A percentile compares a stretch with the other conserved stretches of the same genome.
Conservation (phyloP, 768 basidiomycete genomes). For the Suillus ampliporus region DNA sequence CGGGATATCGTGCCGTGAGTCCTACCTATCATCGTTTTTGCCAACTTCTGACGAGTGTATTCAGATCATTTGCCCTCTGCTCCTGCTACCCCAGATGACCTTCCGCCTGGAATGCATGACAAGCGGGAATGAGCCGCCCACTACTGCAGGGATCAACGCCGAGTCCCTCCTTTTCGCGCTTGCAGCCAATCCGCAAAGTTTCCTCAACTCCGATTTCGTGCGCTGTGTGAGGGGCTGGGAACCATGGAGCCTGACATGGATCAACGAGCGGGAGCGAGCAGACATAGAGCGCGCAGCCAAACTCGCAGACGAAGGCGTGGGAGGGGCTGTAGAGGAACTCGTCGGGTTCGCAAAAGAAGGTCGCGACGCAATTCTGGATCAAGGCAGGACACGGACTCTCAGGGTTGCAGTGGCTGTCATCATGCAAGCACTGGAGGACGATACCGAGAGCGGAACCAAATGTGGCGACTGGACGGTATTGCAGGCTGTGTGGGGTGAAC, state of each 20-base stretch:
- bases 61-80: constrained; percentile 77
- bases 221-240: constrained; percentile 64
- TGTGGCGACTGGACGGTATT: constrained; percentile 59
- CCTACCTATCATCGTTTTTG: not conserved
- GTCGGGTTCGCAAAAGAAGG: constrained; percentile 28
- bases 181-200: constrained; percentile 60
- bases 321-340: constrained; percentile 68
- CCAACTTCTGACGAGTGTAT: constrained; percentile 13
- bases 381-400: constrained; percentile 57
- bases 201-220: constrained; percentile 63
- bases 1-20: constrained; percentile 75
- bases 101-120: constrained; percentile 76
- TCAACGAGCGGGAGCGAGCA: constrained; percentile 63
- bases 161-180: constrained; percentile 72
- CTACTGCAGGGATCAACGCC: constrained; percentile 66
- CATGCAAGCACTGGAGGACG: constrained; percentile 52
- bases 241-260: constrained; percentile 65
- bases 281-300: constrained; percentile 64
- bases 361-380: constrained; percentile 52
- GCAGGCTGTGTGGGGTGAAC: constrained; percentile 64
- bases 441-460: constrained; percentile 37
- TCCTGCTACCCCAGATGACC: constrained; percentile 74
- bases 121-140: constrained; percentile 64
- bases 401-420: constrained; percentile 69
- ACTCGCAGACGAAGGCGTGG: constrained; percentile 71